These are phyloP conservation scores for Sporobolus alterniflorus DNA, from an alignment of 202 grass and related monocot species.

Conservation along the genomic window DNA sequence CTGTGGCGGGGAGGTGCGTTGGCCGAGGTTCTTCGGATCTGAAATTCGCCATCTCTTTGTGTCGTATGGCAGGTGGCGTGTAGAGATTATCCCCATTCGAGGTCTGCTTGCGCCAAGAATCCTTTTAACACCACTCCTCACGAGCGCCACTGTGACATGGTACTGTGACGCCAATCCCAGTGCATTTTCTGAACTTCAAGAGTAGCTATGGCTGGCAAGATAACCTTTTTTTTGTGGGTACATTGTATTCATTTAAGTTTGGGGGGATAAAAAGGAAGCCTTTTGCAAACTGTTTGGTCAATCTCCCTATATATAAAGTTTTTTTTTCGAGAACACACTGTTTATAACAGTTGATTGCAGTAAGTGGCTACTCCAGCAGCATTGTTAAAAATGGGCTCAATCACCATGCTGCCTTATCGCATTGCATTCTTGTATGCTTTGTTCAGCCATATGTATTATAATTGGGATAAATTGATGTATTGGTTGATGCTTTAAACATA, in stretches of 20 bases:
- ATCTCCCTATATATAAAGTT: too few species aligned
- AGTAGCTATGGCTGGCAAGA: background rate
- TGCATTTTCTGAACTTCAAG: background rate
- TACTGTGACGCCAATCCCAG: background rate
- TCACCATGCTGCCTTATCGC: background rate
- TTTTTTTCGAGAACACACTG: too few species aligned
- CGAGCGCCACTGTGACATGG: constrained; percentile 52
- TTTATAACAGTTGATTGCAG: background rate
- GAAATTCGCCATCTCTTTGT: constrained; percentile 8
- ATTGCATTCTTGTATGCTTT: background rate
- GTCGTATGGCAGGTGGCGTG: constrained; percentile 67
- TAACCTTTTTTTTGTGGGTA: background rate
- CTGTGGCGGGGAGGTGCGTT: background rate
- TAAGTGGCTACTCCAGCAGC: background rate
- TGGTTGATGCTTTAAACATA: background rate
- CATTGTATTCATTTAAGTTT: background rate
- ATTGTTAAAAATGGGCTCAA: background rate
- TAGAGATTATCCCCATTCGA: constrained; percentile 77
- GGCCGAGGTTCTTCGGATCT: background rate
- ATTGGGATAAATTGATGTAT: background rate
- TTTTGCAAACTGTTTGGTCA: background rate
- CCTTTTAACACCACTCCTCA: constrained; percentile 68
- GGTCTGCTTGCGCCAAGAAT: constrained; percentile 59
- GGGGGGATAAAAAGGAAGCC: background rate
- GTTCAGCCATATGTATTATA: background rate